Conservation (phyloP, 139 green algal species). For the Chlorella ohadii region DNA sequence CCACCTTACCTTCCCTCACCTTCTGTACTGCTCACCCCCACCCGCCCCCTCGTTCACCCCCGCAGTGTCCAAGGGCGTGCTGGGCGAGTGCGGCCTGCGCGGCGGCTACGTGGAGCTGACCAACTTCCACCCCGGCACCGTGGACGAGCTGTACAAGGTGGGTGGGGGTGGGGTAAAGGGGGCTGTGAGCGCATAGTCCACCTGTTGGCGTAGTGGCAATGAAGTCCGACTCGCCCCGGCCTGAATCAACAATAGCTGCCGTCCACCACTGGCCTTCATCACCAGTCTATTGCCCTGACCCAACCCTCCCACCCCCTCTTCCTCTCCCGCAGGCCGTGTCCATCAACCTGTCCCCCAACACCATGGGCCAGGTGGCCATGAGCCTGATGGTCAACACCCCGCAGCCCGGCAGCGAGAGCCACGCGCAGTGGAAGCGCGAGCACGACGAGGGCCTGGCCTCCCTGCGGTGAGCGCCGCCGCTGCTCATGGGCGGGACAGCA, state of each 20-base stretch:
- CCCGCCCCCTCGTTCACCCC: too few species aligned
- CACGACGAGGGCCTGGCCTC: constrained; percentile 64
- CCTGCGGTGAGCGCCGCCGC: constrained; percentile 60
- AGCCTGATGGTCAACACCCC: constrained; percentile 93
- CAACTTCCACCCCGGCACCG: constrained; percentile 74
- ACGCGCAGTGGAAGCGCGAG: constrained; percentile 79
- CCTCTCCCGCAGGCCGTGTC: constrained; percentile 4
- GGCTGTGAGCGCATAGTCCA: too few species aligned
- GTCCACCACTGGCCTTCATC: too few species aligned
- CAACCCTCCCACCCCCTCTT: neutral
- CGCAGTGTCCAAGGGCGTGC: constrained; percentile 79
- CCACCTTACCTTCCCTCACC: too few species aligned
- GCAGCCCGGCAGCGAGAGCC: constrained; percentile 65
- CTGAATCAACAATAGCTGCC: too few species aligned
- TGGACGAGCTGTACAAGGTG: constrained; percentile 92
- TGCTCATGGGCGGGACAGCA: too few species aligned
- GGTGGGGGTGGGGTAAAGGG: too few species aligned
- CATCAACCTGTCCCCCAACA: constrained; percentile 94
- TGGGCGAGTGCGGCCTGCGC: constrained; percentile 83
- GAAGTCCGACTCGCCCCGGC: too few species aligned
- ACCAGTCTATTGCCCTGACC: neutral
- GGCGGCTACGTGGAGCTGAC: constrained; percentile 94
- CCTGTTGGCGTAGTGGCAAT: too few species aligned
- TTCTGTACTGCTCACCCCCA: too few species aligned
- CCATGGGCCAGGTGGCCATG: constrained; percentile 88